phyloP scores from a whole-genome alignment of 768 basidiomycete species.

The Mycena vulgaris region DNA sequence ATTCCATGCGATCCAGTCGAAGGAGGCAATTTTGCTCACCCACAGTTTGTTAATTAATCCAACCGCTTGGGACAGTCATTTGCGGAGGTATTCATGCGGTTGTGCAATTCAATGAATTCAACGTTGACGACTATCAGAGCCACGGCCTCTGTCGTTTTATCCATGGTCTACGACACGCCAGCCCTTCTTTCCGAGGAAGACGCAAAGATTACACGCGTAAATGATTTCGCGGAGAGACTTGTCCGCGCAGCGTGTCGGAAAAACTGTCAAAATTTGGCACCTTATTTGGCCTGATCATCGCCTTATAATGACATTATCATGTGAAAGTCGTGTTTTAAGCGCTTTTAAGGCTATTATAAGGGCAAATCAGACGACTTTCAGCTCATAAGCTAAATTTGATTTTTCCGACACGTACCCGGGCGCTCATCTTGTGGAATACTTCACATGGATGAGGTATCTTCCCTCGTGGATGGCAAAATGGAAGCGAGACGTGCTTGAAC shows the following conservation, averaged over 20 bases:
- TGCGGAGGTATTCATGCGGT: not conserved
- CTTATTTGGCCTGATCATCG: too few relatives aligned
- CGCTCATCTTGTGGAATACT: slow-evolving; percentile 51
- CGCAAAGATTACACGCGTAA: slow-evolving; percentile 34
- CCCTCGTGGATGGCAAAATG: slow-evolving; percentile 42
- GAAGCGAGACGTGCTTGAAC: slow-evolving; percentile 15
- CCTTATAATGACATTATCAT: too few relatives aligned
- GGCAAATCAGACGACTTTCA: too few relatives aligned
- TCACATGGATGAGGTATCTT: slow-evolving; percentile 50
- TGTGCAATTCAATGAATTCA: not conserved
- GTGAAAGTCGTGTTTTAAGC: too few relatives aligned
- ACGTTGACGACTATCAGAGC: slow-evolving; percentile 24
- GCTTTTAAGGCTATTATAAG: too few relatives aligned
- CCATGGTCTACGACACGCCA: slow-evolving; percentile 37
- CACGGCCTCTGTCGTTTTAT: slow-evolving; percentile 32
- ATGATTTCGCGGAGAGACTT: slow-evolving; percentile 43
- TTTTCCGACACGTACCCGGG: too few relatives aligned
- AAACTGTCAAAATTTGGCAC: too few relatives aligned
- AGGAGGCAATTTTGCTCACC: not conserved
- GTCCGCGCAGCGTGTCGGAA: slow-evolving; percentile 49
- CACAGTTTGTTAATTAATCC: not conserved
- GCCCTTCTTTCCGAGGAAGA: slow-evolving; percentile 24
- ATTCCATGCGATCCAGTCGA: not conserved
- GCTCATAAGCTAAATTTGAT: too few relatives aligned
- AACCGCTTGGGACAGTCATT: not conserved